Conservation (phyloP, 176 grass and related monocot species). For the Lolium rigidum region DNA sequence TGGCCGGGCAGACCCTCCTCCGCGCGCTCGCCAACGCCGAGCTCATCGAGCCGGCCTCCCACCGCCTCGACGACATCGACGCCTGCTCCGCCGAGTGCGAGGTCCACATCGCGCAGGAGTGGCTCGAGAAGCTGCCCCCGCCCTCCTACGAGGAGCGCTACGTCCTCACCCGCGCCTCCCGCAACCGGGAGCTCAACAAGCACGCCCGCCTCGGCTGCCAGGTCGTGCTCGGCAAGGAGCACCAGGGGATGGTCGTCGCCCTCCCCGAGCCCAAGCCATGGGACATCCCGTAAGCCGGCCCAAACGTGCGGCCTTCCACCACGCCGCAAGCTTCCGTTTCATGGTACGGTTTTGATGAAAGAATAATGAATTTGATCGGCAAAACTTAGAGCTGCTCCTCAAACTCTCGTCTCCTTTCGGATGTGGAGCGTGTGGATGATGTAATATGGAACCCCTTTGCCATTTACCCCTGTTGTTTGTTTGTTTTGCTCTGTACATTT, state of each 20-base stretch:
- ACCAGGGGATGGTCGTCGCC: slow-evolving; percentile 92
- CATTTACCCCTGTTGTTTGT: slow-evolving; percentile 19
- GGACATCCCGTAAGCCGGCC: slow-evolving; percentile 92
- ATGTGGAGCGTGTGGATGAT: slow-evolving; percentile 46
- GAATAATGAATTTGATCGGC: slow-evolving; percentile 56
- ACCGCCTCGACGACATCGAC: slow-evolving; percentile 94
- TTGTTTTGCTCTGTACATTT: slow-evolving; percentile 36
- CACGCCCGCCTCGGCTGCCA: slow-evolving; percentile 93
- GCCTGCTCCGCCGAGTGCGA: slow-evolving; percentile 95
- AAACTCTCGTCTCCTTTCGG: slow-evolving; percentile 34
- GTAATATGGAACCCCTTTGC: slow-evolving; percentile 56
- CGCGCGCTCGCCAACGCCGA: slow-evolving; percentile 75
- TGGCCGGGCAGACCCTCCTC: slow-evolving; percentile 85
- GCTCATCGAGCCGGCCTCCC: slow-evolving; percentile 89
- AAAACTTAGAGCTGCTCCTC: slow-evolving; percentile 47
- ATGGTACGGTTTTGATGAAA: slow-evolving; percentile 47
- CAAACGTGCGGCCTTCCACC: too few relatives aligned
- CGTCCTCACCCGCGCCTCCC: slow-evolving; percentile 73
- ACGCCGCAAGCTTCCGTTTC: slow-evolving; percentile 26
- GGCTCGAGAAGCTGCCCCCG: slow-evolving; percentile 91
- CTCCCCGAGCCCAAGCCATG: slow-evolving; percentile 90
- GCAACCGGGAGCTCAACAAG: slow-evolving; percentile 88
- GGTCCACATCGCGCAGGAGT: slow-evolving; percentile 98
- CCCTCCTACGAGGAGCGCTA: slow-evolving; percentile 79
- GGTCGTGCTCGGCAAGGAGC: slow-evolving; percentile 77